Base-by-base conservation (phyloP, 768 basidiomycete genomes). In the Cubamyces lactineus region DNA sequence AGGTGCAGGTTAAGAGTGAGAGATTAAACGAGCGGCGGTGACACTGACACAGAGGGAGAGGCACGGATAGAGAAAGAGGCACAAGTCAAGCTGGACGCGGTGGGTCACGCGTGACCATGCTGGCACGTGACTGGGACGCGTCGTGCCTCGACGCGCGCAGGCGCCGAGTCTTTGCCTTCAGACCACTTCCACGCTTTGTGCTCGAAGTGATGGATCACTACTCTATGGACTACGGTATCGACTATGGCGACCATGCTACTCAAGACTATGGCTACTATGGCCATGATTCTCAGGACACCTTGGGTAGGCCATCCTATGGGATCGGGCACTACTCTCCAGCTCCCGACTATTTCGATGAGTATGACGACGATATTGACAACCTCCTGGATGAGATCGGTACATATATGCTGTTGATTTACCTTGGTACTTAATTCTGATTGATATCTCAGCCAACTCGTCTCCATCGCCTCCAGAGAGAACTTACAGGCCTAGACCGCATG, bases 381-480 rank as follows among this genome's bases (percentile, higher is more conserved):
- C 63, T 64, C 21, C 48, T 59, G 17, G 51, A 66, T 34, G 67
- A 67, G 13, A 62, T 65, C 48, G 67, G 70, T 69, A 48, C 26
- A 24, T 59, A 34, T 78, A 74, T 74, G 74, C 63, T 75, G 8
- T 1, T 19, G 16, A 8, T 13, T 12, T 17, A 73, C 42, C 73
- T 69, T 38, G 55, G 57, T 11, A 28, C 11, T 53, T 49, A 59
- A 38, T 2, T 30, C 64, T 40, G 73, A 72, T 48, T 70, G 73
- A 49, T 65, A 66, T 6, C 72, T 7, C n/a, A 74, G 72, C 59
- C 66, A 74, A 72, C 11, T 71, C 74, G 11, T 77, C 77, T 26
- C 71, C 76, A 6, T 77, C 75, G 38, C 78, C 76, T 5, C 70
- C 73, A 34, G 74, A 71, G 47, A 74, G 66, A 50, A 66, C 57